These are phyloP conservation scores for Buddleja alternifolia DNA, from an alignment of 257 asterid genomes.

Conservation along the genomic window DNA sequence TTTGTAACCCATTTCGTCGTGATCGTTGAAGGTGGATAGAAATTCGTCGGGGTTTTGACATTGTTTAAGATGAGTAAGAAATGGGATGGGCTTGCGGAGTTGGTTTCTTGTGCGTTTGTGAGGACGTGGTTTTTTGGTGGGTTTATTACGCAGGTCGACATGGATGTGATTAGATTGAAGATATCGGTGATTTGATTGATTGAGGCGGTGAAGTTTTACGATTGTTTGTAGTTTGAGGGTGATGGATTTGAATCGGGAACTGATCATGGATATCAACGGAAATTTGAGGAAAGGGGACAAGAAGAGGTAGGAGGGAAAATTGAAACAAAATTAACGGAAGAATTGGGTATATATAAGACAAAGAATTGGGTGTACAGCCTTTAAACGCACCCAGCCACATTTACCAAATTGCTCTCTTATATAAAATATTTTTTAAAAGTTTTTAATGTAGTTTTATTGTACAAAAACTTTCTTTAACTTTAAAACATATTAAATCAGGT, in stretches of 20 bases:
- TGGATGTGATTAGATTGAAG: constrained; percentile 34
- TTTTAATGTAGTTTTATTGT: no score
- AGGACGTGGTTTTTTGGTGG: constrained; percentile 38
- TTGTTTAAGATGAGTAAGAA: constrained; percentile 64
- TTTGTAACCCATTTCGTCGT: constrained; percentile 56
- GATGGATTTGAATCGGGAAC: constrained; percentile 22
- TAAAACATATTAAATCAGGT: no score
- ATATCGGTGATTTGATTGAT: constrained; percentile 13
- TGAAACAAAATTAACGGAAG: background rate
- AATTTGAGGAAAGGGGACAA: background rate
- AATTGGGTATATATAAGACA: no score
- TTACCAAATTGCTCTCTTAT: no score
- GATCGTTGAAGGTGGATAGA: constrained; percentile 56
- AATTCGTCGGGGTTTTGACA: constrained; percentile 56
- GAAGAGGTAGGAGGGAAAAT: background rate
- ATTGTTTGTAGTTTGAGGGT: constrained; percentile 23
- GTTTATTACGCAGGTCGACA: constrained; percentile 30
- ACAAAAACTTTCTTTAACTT: no score
- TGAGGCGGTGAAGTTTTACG: background rate
- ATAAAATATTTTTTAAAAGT: no score
- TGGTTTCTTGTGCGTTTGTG: constrained; percentile 45
- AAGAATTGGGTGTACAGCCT: no score
- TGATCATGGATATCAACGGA: constrained; percentile 18
- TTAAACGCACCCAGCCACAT: no score
- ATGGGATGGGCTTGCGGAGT: constrained; percentile 61